phyloP scores from a whole-genome alignment of 306 rosid genomes.

The Myrica gale region DNA sequence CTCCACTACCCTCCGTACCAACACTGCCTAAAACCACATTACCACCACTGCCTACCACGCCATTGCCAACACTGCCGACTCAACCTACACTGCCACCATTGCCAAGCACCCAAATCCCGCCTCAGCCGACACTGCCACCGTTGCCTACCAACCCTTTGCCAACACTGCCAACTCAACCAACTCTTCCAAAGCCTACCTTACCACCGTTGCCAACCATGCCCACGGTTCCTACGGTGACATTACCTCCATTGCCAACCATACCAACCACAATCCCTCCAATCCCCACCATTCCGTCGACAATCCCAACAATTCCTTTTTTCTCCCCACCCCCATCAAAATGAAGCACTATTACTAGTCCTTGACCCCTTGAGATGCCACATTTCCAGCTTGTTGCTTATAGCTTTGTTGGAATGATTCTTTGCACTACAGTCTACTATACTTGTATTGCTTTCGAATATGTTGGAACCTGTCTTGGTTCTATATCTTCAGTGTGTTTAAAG shows the following conservation, averaged over 20 bases:
- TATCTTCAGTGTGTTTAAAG: background rate
- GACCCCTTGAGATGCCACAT: background rate
- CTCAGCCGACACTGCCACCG: conserved; percentile 9
- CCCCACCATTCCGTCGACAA: conserved; percentile 2
- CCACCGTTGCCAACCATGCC: conserved; percentile 24
- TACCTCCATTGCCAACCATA: conserved; percentile 17
- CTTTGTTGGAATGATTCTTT: no score
- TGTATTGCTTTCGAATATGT: background rate
- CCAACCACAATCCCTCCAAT: conserved; percentile 16
- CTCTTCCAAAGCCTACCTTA: conserved; percentile 21
- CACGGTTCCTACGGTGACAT: conserved; percentile 14
- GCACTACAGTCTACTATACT: no score
- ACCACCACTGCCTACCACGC: conserved; percentile 6
- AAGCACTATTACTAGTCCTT: background rate
- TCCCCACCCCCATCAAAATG: conserved; percentile 28
- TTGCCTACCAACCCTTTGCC: conserved; percentile 27
- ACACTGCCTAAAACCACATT: conserved; percentile 18
- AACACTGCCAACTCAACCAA: conserved; percentile 13
- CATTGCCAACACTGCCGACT: background rate
- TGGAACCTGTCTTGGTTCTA: background rate
- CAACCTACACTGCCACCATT: conserved; percentile 21
- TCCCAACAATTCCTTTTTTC: conserved; percentile 19
- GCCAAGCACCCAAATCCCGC: conserved; percentile 20
- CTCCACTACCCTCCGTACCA: conserved; percentile 7
- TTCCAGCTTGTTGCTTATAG: no score